Percentiles rank a stretch among this genome's conserved stretches.
Conservation (phyloP, 1,139 yeast species). For the Lipomyces yarrowii region DNA sequence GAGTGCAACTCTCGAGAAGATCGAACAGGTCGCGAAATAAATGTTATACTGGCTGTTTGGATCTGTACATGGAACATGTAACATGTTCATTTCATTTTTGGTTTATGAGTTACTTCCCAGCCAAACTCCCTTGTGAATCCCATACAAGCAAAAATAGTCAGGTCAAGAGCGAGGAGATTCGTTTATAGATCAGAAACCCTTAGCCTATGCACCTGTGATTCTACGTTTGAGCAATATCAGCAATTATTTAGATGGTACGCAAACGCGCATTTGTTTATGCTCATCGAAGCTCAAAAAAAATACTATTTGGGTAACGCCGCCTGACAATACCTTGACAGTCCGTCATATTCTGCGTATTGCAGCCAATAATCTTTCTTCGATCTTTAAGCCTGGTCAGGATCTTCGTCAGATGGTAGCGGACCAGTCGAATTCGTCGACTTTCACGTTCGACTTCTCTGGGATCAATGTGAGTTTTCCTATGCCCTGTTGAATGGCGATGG, state of each 20-base stretch:
- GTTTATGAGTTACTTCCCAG: too few species aligned
- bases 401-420: neutral
- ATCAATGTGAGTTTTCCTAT: conserved; percentile 22
- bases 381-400: neutral
- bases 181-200: neutral
- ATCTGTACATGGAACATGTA: too few species aligned
- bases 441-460: conserved; percentile 29
- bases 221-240: neutral
- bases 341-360: neutral
- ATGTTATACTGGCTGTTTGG: too few species aligned
- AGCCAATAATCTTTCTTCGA: neutral
- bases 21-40: too few species aligned
- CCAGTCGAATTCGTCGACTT: conserved; percentile 8
- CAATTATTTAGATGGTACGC: neutral
- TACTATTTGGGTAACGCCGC: neutral
- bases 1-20: too few species aligned
- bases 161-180: too few species aligned
- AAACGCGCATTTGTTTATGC: neutral
- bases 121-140: too few species aligned
- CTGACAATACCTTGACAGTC: neutral
- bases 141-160: too few species aligned
- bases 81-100: too few species aligned
- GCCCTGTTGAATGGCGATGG: neutral
- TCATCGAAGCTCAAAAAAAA: neutral
- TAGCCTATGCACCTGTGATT: neutral